Conservation (phyloP, 768 basidiomycete species). For the Phallus indusiatus region DNA sequence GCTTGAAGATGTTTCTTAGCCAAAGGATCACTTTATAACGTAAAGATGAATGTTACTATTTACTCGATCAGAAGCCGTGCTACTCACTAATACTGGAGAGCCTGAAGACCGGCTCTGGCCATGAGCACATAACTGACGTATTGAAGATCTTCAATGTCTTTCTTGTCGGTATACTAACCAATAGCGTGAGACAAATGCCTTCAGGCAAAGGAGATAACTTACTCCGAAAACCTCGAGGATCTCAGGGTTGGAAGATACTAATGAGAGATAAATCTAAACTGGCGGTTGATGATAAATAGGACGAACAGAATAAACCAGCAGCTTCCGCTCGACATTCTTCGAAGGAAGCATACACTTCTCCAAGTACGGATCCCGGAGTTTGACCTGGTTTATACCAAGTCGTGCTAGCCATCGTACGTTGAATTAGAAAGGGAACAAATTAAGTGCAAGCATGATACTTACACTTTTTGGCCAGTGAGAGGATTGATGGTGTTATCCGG, state of each 20-base stretch:
- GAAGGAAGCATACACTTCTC: slow-evolving; percentile 83
- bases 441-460: slow-evolving; percentile 15
- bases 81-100: slow-evolving; percentile 59
- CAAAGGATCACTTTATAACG: slow-evolving; percentile 40
- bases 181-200: neutral
- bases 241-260: slow-evolving; percentile 64
- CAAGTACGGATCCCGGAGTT: slow-evolving; percentile 71
- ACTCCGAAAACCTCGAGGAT: slow-evolving; percentile 79
- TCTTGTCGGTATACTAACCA: slow-evolving; percentile 50
- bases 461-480: slow-evolving; percentile 70
- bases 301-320: slow-evolving; percentile 70
- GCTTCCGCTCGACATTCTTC: slow-evolving; percentile 92
- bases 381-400: slow-evolving; percentile 89
- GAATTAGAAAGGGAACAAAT: neutral
- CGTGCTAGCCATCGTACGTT: slow-evolving; percentile 30
- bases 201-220: slow-evolving; percentile 17
- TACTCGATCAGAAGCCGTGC: neutral
- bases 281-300: neutral
- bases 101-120: slow-evolving; percentile 76
- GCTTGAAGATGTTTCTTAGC: slow-evolving; percentile 82
- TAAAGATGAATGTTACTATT: neutral
- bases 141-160: slow-evolving; percentile 70
- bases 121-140: slow-evolving; percentile 76
- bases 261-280: neutral
- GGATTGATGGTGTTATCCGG: slow-evolving; percentile 73